Evolutionary conservation across 108 stramenopile genomes (phyloP).

Genomic region (Cylindrotheca closterium): DNA sequence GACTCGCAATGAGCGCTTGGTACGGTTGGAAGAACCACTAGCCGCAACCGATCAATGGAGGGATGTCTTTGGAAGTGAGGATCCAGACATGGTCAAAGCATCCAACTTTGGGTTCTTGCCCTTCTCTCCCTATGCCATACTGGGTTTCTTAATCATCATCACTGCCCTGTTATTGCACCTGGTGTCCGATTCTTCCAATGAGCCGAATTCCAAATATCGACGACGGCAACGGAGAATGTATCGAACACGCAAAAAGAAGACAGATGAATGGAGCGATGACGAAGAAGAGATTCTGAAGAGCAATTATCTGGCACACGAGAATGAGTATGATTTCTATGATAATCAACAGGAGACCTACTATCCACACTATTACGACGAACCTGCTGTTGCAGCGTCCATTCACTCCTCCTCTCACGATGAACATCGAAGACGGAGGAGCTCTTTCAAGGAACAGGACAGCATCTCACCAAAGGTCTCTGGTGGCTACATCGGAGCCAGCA

Average conservation of each 20-base stretch:
- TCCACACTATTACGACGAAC: constrained; percentile 14
- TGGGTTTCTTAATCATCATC: constrained; percentile 57
- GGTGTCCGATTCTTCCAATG: constrained; percentile 21
- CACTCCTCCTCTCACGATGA: constrained; percentile 9
- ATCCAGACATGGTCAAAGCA: constrained; percentile 12
- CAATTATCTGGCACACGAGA: neutral
- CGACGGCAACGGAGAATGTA: constrained; percentile 28
- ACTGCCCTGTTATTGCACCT: constrained; percentile 70
- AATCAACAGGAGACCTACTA: constrained; percentile 7
- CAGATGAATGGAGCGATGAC: constrained; percentile 76
- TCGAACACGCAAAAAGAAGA: constrained; percentile 55
- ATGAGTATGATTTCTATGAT: constrained; percentile 4
- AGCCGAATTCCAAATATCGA: neutral
- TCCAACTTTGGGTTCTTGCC: constrained; percentile 43
- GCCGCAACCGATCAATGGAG: constrained; percentile 15
- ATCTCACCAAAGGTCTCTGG: neutral
- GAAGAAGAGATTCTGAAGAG: constrained; percentile 24
- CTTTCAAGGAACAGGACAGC: constrained; percentile 8
- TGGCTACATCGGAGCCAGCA: constrained; percentile 1
- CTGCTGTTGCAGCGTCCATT: neutral
- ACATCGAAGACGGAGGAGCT: constrained; percentile 23
- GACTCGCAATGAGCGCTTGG: constrained; percentile 11
- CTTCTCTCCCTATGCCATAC: constrained; percentile 54
- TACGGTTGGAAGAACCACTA: constrained; percentile 25
- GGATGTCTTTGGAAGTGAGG: constrained; percentile 13